Conservation (phyloP, 345 rosid genomes). For the Linum lewisii region DNA sequence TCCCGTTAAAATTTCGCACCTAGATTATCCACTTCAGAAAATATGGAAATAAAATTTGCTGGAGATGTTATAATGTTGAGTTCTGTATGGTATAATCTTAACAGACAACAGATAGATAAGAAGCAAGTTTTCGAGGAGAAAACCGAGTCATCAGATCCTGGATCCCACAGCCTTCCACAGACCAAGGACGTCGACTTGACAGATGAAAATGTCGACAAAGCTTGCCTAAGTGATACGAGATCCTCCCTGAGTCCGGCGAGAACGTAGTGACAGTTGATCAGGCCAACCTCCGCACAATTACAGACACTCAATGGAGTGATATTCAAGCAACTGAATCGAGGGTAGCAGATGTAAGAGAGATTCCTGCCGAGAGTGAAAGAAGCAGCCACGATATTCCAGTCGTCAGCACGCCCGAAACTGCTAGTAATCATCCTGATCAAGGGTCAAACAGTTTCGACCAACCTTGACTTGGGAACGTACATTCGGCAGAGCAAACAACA, state of each 20-base stretch:
- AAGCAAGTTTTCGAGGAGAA: constrained; percentile 80
- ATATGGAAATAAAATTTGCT: too few species aligned
- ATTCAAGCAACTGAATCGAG: constrained; percentile 82
- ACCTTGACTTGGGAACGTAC: too few species aligned
- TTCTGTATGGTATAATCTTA: neutral
- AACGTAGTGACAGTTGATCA: constrained; percentile 51
- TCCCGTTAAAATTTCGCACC: too few species aligned
- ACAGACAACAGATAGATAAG: constrained; percentile 71
- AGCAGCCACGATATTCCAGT: constrained; percentile 57
- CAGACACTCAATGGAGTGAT: constrained; percentile 63
- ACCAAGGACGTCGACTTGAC: constrained; percentile 61
- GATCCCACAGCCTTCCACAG: constrained; percentile 30
- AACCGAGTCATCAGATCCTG: constrained; percentile 35
- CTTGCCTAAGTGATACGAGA: constrained; percentile 68
- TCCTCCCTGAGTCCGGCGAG: constrained; percentile 39
- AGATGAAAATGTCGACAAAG: constrained; percentile 78
- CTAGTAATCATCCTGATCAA: too few species aligned
- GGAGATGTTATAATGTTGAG: neutral
- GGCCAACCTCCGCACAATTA: constrained; percentile 42
- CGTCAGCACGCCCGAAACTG: too few species aligned
- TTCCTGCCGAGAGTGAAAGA: constrained; percentile 47
- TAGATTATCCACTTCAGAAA: too few species aligned
- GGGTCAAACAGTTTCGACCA: too few species aligned
- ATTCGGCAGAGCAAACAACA: too few species aligned
- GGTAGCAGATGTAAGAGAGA: constrained; percentile 72